A percentile compares a stretch with the other conserved stretches of the same genome.
Evolutionary conservation across 208 protist genomes (phyloP).

Genomic region (Trypanosoma vivax): DNA sequence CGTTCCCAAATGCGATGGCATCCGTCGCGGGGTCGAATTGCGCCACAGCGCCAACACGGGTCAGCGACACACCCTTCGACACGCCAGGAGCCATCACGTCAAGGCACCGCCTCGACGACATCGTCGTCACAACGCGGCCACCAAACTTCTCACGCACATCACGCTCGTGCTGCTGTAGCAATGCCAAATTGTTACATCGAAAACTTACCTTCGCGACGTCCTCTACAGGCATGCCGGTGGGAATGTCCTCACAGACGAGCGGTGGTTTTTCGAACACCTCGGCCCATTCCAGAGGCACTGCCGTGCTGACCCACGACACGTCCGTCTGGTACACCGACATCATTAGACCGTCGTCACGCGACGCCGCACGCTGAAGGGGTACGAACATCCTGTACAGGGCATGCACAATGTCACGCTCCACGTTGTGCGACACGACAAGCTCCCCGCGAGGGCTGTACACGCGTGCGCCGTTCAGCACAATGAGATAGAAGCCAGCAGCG

Average conservation of each 20-base stretch:
- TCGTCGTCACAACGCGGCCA: slow-evolving; percentile 33
- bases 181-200: slow-evolving; percentile 26
- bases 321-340: neutral
- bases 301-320: neutral
- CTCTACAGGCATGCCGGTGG: slow-evolving; percentile 32
- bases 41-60: slow-evolving; percentile 41
- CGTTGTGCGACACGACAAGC: slow-evolving; percentile 34
- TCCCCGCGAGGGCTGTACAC: slow-evolving; percentile 38
- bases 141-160: slow-evolving; percentile 31
- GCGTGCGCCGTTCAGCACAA: slow-evolving; percentile 63
- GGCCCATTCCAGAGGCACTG: neutral
- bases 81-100: slow-evolving; percentile 46
- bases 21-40: slow-evolving; percentile 31
- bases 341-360: neutral
- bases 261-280: slow-evolving; percentile 38
- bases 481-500: slow-evolving; percentile 42
- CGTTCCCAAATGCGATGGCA: slow-evolving; percentile 67
- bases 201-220: slow-evolving; percentile 69
- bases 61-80: slow-evolving; percentile 54
- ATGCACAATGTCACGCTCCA: slow-evolving; percentile 38
- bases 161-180: slow-evolving; percentile 35
- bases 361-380: neutral
- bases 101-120: slow-evolving; percentile 58
- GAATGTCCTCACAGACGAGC: slow-evolving; percentile 38
- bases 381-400: slow-evolving; percentile 39